A percentile compares a stretch with the other conserved stretches of the same genome.
Evolutionary conservation across 2,329 filamentous ascomycete genomes (phyloP).

Genomic region (Alternaria brassicae): DNA sequence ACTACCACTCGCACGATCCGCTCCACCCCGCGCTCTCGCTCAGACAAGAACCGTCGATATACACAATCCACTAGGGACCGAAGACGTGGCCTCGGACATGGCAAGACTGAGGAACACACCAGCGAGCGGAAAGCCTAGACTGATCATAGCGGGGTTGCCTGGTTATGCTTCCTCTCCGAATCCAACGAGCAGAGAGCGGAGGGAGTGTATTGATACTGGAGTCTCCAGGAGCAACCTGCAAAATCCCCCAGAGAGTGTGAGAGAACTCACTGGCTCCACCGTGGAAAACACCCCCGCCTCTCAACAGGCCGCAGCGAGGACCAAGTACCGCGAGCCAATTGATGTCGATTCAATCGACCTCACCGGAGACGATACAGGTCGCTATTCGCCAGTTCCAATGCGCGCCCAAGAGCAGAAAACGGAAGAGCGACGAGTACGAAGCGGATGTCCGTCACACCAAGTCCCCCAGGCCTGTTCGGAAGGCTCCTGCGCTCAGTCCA

Average conservation of each 20-base stretch:
- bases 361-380: conserved; percentile 37
- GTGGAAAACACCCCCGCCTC: conserved; percentile 13
- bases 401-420: conserved; percentile 47
- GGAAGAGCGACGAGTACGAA: conserved; percentile 57
- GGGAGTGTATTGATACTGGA: conserved; percentile 1
- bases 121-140: conserved; percentile 49
- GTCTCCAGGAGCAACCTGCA: background rate
- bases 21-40: conserved; percentile 27
- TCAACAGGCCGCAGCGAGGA: conserved; percentile 7
- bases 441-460: conserved; percentile 28
- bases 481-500: conserved; percentile 20
- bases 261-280: conserved; percentile 5
- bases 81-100: conserved; percentile 45
- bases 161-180: conserved; percentile 18
- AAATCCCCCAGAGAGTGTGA: background rate
- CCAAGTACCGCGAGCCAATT: conserved; percentile 18
- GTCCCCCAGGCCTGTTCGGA: conserved; percentile 26
- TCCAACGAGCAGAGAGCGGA: conserved; percentile 5
- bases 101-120: conserved; percentile 55
- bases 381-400: conserved; percentile 26
- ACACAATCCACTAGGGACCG: conserved; percentile 28
- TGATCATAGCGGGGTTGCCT: conserved; percentile 40
- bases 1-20: conserved; percentile 23
- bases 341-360: conserved; percentile 49
- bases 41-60: conserved; percentile 34